Conservation (phyloP, 805 yeast genomes). For the Barnettozyma sp. region DNA sequence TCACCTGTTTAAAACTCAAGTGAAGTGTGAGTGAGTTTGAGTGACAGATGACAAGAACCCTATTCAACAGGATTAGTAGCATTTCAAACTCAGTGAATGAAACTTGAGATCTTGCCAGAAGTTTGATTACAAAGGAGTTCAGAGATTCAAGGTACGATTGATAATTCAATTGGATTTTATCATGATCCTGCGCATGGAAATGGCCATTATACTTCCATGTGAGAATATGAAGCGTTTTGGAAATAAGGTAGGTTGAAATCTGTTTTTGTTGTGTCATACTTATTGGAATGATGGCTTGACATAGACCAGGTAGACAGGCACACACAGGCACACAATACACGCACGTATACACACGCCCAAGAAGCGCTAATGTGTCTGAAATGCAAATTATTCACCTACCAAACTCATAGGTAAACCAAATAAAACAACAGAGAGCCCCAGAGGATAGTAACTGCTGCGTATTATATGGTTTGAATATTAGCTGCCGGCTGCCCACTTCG, state of each 20-base stretch:
- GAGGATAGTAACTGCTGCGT: no score
- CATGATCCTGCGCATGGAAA: background rate
- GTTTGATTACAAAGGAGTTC: background rate
- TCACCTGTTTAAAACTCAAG: slow-evolving; percentile 2
- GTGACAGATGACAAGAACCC: background rate
- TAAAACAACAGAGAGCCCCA: no score
- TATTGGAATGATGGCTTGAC: no score
- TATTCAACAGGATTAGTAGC: background rate
- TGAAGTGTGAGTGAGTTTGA: background rate
- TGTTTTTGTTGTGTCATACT: no score
- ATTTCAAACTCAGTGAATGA: background rate
- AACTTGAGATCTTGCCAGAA: background rate
- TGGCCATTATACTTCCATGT: background rate
- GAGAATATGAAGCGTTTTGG: slow-evolving; percentile 1
- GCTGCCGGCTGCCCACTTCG: no score
- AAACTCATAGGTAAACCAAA: no score
- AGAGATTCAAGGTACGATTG: slow-evolving; percentile 1
- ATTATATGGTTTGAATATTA: no score
- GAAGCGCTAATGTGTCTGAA: no score
- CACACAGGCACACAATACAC: no score
- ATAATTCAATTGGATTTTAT: background rate
- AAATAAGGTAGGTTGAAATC: background rate
- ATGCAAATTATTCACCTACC: no score
- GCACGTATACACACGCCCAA: no score
- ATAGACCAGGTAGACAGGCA: no score